Evolutionary conservation across 441 rosid species (phyloP).

Genomic region (Flueggea neowawraea): DNA sequence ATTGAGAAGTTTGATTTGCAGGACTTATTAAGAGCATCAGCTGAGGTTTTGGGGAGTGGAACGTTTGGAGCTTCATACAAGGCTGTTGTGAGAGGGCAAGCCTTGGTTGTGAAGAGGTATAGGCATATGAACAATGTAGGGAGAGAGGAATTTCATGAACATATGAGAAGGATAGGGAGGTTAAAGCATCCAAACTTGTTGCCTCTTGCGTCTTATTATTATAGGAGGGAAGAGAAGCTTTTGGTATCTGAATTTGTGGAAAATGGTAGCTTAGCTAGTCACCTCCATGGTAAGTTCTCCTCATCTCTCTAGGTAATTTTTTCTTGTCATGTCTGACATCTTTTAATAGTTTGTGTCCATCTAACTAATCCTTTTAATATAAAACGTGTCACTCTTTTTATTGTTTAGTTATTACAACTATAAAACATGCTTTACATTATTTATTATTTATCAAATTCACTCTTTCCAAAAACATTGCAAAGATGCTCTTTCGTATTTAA

Average conservation of each 20-base stretch:
- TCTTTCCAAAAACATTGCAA: too few relatives aligned
- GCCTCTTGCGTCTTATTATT: conserved; percentile 72
- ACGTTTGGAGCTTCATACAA: conserved; percentile 94
- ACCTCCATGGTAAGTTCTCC: conserved; percentile 61
- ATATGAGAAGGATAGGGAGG: conserved; percentile 74
- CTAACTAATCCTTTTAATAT: too few relatives aligned
- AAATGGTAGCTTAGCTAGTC: conserved; percentile 77
- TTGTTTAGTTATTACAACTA: too few relatives aligned
- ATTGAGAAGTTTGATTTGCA: conserved; percentile 63
- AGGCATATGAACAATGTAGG: conserved; percentile 78
- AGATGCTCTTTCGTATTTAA: too few relatives aligned
- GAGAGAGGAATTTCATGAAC: conserved; percentile 79
- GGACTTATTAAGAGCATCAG: conserved; percentile 79
- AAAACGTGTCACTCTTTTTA: too few relatives aligned
- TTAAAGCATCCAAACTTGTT: conserved; percentile 70
- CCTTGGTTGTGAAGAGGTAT: conserved; percentile 86
- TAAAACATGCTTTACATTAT: too few relatives aligned
- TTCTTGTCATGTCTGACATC: not conserved
- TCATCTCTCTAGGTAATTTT: not conserved
- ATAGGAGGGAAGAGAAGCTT: conserved; percentile 93
- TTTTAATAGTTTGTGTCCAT: too few relatives aligned
- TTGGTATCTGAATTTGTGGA: conserved; percentile 57
- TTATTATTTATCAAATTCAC: too few relatives aligned
- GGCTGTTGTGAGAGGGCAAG: conserved; percentile 41
- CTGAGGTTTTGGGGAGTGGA: conserved; percentile 95